Evolutionary conservation across 352 stramenopile species (phyloP).

Genomic region (Globisporangium takayamanum): DNA sequence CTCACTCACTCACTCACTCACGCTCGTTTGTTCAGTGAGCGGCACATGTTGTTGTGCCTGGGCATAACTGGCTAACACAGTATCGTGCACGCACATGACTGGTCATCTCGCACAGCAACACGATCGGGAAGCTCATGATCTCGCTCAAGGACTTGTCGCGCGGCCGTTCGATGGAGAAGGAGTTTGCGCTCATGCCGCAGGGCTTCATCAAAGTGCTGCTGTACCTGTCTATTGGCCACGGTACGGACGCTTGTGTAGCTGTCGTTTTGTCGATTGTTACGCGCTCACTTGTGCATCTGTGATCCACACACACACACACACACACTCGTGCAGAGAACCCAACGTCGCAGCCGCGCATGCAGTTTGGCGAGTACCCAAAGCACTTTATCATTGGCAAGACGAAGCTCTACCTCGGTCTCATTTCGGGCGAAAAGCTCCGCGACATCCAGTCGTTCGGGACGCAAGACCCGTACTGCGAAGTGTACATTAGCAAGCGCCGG

Average conservation of each 20-base stretch:
- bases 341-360: constrained; percentile 45
- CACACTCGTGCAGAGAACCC: constrained; percentile 46
- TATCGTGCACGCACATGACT: neutral
- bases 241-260: constrained; percentile 15
- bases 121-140: constrained; percentile 66
- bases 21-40: no score
- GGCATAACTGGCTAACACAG: neutral
- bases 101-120: constrained; percentile 26
- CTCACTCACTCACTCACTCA: neutral
- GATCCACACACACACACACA: neutral
- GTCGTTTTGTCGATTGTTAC: neutral
- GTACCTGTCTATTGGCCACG: constrained; percentile 64
- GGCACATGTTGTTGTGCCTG: no score
- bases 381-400: constrained; percentile 71
- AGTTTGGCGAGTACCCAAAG: constrained; percentile 67
- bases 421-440: constrained; percentile 66
- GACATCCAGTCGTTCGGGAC: constrained; percentile 73
- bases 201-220: constrained; percentile 62
- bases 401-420: constrained; percentile 61
- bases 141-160: constrained; percentile 63
- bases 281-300: neutral
- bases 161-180: constrained; percentile 72
- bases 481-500: constrained; percentile 50
- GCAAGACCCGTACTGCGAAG: constrained; percentile 68
- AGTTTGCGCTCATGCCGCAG: constrained; percentile 65